A percentile compares a stretch with the other conserved stretches of the same genome.
Evolutionary conservation across 2,329 filamentous ascomycete genomes (phyloP).

Genomic region (Trichoderma gracile): DNA sequence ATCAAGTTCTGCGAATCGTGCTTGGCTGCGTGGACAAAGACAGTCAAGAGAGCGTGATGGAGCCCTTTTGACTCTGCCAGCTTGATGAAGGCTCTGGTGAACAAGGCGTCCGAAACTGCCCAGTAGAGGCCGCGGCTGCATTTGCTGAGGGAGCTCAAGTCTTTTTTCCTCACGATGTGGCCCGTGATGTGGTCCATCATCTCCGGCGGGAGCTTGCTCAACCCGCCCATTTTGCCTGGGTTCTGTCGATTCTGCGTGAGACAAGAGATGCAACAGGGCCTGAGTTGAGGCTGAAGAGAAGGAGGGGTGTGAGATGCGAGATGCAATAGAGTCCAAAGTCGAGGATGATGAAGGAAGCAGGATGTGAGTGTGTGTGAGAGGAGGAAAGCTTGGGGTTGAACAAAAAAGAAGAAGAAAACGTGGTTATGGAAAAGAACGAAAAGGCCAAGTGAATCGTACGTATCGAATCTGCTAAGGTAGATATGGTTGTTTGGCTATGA

Average conservation of each 20-base stretch:
- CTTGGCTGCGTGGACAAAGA: slow-evolving; percentile 16
- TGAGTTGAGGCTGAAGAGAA: too few relatives aligned
- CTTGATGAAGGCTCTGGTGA: background rate
- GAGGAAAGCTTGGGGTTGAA: too few relatives aligned
- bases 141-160: slow-evolving; percentile 11
- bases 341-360: too few relatives aligned
- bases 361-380: too few relatives aligned
- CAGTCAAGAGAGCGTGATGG: background rate
- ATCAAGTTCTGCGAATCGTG: slow-evolving; percentile 17
- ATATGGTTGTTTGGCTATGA: too few relatives aligned
- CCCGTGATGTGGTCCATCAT: background rate
- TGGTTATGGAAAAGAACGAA: too few relatives aligned
- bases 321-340: too few relatives aligned
- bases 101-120: background rate
- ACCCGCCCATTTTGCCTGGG: background rate
- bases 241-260: background rate
- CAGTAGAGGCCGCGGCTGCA: slow-evolving; percentile 7
- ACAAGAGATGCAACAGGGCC: too few relatives aligned
- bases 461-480: too few relatives aligned
- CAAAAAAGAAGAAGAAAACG: too few relatives aligned
- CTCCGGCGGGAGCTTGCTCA: slow-evolving; percentile 9
- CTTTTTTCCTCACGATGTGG: background rate
- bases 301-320: too few relatives aligned
- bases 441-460: too few relatives aligned
- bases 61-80: background rate